Conservation (phyloP, 2,329 filamentous ascomycete species). For the Fusarium verrucosum region DNA sequence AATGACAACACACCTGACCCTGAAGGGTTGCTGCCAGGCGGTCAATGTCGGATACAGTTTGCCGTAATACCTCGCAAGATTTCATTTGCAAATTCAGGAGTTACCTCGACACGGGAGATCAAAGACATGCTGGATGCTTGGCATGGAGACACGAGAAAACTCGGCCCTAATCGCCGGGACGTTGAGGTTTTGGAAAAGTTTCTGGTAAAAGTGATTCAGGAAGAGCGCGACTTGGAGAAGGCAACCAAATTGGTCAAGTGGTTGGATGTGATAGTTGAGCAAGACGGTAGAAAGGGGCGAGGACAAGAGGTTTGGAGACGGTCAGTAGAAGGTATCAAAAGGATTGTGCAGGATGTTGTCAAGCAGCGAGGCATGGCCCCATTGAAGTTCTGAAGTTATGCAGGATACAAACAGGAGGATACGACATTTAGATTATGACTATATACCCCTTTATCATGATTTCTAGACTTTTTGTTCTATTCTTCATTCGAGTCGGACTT, state of each 20-base stretch:
- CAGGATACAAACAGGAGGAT: neutral
- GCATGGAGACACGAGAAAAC: constrained; percentile 74
- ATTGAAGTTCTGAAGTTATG: constrained; percentile 57
- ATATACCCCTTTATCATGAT: constrained; percentile 16
- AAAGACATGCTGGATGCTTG: constrained; percentile 79
- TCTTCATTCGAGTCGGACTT: neutral
- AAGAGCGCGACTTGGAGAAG: constrained; percentile 83
- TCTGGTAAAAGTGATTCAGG: constrained; percentile 72
- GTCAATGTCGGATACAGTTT: constrained; percentile 59
- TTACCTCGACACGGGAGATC: constrained; percentile 66
- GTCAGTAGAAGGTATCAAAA: constrained; percentile 57
- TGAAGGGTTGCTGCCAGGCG: constrained; percentile 44
- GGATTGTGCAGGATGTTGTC: constrained; percentile 64
- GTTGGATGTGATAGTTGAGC: constrained; percentile 66
- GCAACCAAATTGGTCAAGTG: constrained; percentile 75
- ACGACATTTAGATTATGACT: constrained; percentile 9
- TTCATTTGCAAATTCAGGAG: constrained; percentile 55
- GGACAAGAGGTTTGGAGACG: constrained; percentile 59
- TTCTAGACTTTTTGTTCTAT: neutral
- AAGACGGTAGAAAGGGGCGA: constrained; percentile 50
- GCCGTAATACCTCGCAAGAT: constrained; percentile 57
- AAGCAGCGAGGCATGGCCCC: constrained; percentile 64
- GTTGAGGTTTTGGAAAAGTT: constrained; percentile 79
- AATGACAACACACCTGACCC: constrained; percentile 40
- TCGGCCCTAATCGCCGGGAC: constrained; percentile 83